A percentile compares a stretch with the other conserved stretches of the same genome.
phyloP scores from a whole-genome alignment of 768 basidiomycete species.

The Hypsizygus marmoreus region DNA sequence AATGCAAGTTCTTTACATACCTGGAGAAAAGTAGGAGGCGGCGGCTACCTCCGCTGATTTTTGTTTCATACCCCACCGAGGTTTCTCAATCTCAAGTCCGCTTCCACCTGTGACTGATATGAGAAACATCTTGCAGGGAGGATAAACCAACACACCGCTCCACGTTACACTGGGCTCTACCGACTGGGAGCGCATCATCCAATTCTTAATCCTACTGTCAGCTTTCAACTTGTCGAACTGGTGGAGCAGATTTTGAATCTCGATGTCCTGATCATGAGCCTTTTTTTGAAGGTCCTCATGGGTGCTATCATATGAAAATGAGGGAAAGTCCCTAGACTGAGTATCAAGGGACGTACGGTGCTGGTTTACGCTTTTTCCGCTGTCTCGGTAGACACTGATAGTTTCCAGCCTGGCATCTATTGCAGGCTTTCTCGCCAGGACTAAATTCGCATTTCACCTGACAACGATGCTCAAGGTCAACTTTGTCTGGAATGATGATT shows the following conservation, averaged over 20 bases:
- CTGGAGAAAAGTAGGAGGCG: slow-evolving; percentile 33
- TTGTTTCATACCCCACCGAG: slow-evolving; percentile 22
- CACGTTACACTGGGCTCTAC: slow-evolving; percentile 9
- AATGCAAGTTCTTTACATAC: slow-evolving; percentile 22
- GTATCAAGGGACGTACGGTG: slow-evolving; percentile 43
- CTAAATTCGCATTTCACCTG: slow-evolving; percentile 57
- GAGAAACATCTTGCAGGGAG: slow-evolving; percentile 7
- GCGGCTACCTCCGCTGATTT: slow-evolving; percentile 40
- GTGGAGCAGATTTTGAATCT: slow-evolving; percentile 45
- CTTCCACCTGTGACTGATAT: neutral
- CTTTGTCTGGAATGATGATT: neutral
- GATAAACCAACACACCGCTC: slow-evolving; percentile 4
- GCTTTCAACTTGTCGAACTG: slow-evolving; percentile 44
- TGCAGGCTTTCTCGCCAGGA: slow-evolving; percentile 46
- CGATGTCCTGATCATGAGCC: slow-evolving; percentile 45
- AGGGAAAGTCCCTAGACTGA: neutral
- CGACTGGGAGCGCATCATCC: slow-evolving; percentile 36
- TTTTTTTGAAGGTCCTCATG: slow-evolving; percentile 55
- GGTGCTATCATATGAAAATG: slow-evolving; percentile 35
- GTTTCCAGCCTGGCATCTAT: slow-evolving; percentile 48
- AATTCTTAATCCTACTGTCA: slow-evolving; percentile 42
- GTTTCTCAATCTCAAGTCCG: neutral
- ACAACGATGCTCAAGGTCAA: neutral
- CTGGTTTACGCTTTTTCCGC: slow-evolving; percentile 59
- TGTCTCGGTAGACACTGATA: slow-evolving; percentile 46